Conservation (phyloP, 495 filamentous ascomycete genomes). For the Aspergillus indologenus region DNA sequence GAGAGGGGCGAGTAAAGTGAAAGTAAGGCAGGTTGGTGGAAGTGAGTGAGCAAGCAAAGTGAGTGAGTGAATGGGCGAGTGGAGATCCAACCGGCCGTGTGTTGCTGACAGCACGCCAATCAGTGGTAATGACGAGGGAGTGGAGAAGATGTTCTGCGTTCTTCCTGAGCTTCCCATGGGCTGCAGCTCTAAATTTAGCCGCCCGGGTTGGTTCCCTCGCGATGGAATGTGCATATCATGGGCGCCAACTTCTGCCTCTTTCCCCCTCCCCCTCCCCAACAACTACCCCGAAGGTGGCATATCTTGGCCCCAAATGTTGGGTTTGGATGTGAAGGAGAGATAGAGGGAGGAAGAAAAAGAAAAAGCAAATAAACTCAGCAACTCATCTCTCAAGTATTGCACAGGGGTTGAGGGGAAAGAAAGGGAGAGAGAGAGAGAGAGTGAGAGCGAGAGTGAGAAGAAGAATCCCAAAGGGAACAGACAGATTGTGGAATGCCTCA, state of each 20-base stretch:
- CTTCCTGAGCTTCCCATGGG: constrained; percentile 13
- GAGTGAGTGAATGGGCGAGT: constrained; percentile 12
- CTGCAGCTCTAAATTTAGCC: constrained; percentile 46
- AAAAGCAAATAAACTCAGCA: background rate
- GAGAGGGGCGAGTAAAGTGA: no score
- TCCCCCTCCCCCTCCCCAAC: background rate
- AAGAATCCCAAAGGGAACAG: constrained; percentile 12
- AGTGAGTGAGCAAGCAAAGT: no score
- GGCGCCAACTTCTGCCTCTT: constrained; percentile 29
- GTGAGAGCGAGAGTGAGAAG: background rate
- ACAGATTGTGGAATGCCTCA: constrained; percentile 7
- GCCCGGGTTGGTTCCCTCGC: constrained; percentile 28
- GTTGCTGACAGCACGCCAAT: constrained; percentile 15
- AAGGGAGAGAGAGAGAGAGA: constrained; percentile 1
- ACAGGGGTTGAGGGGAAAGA: constrained; percentile 13
- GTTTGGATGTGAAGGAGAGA: background rate
- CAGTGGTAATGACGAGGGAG: background rate
- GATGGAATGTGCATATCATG: constrained; percentile 28
- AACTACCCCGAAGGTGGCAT: constrained; percentile 19
- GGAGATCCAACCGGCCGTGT: constrained; percentile 14
- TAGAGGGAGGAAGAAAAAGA: background rate
- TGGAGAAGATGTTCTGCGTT: background rate
- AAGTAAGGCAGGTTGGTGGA: no score
- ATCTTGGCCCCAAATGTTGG: constrained; percentile 1
- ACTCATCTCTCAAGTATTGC: background rate